Base-by-base conservation (phyloP, 257 asterid genomes). In the Capsicum pubescens region DNA sequence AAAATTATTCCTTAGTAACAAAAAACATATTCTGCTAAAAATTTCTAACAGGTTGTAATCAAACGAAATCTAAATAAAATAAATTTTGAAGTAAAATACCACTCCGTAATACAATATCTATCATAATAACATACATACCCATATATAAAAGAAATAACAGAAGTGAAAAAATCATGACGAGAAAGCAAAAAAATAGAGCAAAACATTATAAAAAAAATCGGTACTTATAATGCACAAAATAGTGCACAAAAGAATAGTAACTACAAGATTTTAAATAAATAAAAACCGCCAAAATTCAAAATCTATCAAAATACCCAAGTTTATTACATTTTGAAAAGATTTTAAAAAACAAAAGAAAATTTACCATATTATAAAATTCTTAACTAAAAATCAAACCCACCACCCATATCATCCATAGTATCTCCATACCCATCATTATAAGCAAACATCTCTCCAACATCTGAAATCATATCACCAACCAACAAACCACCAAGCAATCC, bases 401-500 rank as follows among this genome's bases (percentile, higher is more conserved):
- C 86, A 11, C 86, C 84, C 81, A 76, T 52, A 17, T 63, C 85
- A 1, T 52, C 91, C 90, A 85, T 69, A 11, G 89, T 89, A 83
- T 84, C 89, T 0, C 70, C 89, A 5, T 86, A 87, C 1, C 91
- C 90, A 57, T 46, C 91, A 72, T 52, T 77, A 84, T 87, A 89
- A 12, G 87, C 90, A 61, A 84, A 84, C 87, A 84, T 83, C 42
- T 89, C 90, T 42, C 88, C 91, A 1, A 86, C 83, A 4, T 95
- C 97, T 2, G 91, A 90, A 1, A 85, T 88, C 95, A 93, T 93
- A 5, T 94, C 99, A 57, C 99, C 99, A 7, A 95, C 88, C 82
- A 95, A 86, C 88, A 95, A 69, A 42, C 99, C 99, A 35, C 98
- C 99, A 0, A 95, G 93, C 91, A 95, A 87, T 76, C 99, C 99